Conservation (phyloP, 306 rosid genomes). For the Cucumis cinereus region DNA sequence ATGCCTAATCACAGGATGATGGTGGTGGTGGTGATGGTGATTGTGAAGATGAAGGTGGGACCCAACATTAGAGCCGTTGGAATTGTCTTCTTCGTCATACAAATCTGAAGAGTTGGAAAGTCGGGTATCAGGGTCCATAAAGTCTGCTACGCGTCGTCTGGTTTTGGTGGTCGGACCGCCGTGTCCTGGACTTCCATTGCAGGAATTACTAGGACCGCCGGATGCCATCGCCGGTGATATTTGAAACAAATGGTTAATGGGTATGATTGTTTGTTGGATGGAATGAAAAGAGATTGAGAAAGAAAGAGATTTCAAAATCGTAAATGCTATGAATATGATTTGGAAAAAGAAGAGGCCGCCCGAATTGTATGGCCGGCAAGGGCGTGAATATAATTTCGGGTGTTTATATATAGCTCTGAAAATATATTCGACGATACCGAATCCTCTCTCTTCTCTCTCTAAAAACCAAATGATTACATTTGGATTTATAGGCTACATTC, state of each 20-base stretch:
- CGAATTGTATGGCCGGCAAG: constrained; percentile 11
- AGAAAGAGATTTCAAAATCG: background rate
- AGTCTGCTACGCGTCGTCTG: constrained; percentile 29
- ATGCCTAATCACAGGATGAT: constrained; percentile 27
- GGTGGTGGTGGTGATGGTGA: constrained; percentile 16
- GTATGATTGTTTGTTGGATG: background rate
- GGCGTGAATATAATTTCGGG: background rate
- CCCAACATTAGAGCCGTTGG: constrained; percentile 18
- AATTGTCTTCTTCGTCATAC: constrained; percentile 26
- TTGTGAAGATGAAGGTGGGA: constrained; percentile 8
- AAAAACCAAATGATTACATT: background rate
- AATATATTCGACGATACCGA: background rate
- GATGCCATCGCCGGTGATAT: constrained; percentile 13
- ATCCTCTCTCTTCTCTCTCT: background rate
- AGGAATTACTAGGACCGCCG: constrained; percentile 11
- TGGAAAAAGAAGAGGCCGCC: constrained; percentile 7
- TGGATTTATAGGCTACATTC: constrained; percentile 1
- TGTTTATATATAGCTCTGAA: constrained; percentile 2
- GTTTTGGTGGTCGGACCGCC: constrained; percentile 16
- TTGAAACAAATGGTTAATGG: background rate
- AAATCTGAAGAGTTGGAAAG: constrained; percentile 23
- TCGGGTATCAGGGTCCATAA: constrained; percentile 20
- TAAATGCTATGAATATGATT: background rate
- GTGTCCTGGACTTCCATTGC: constrained; percentile 8
- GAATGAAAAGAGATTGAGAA: background rate